These are phyloP conservation scores for Acorus gramineus DNA, from an alignment of 106 monocot species.

Conservation along the genomic window DNA sequence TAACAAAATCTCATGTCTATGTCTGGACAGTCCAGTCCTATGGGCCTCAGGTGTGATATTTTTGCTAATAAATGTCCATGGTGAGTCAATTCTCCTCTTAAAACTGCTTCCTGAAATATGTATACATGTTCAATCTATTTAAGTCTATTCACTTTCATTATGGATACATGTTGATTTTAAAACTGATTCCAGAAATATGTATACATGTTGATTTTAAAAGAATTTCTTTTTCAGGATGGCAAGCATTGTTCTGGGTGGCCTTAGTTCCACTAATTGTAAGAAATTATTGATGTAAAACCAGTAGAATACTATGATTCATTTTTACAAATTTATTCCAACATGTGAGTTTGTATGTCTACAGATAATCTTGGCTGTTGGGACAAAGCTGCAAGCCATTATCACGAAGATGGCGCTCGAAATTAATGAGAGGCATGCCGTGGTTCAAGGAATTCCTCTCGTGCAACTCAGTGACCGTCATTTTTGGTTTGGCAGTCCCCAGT, in stretches of 20 bases:
- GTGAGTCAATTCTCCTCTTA: constrained; percentile 16
- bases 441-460: constrained; percentile 85
- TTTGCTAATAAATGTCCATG: constrained; percentile 78
- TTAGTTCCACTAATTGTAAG: constrained; percentile 73
- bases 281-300: not conserved
- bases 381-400: constrained; percentile 72
- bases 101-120: too few species aligned
- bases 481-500: constrained; percentile 52
- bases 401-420: constrained; percentile 72
- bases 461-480: constrained; percentile 60
- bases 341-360: constrained; percentile 3
- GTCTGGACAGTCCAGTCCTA: constrained; percentile 46
- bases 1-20: not conserved
- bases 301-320: too few species aligned
- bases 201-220: not conserved
- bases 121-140: too few species aligned
- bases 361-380: constrained; percentile 71
- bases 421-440: constrained; percentile 48
- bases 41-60: constrained; percentile 76
- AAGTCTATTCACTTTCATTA: too few species aligned
- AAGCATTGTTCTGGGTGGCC: constrained; percentile 65
- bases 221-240: constrained; percentile 38
- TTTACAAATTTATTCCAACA: too few species aligned
- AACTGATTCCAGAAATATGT: too few species aligned
- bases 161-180: not conserved